Evolutionary conservation across 495 filamentous ascomycete species (phyloP).

Genomic region (Hamigera avellanea): DNA sequence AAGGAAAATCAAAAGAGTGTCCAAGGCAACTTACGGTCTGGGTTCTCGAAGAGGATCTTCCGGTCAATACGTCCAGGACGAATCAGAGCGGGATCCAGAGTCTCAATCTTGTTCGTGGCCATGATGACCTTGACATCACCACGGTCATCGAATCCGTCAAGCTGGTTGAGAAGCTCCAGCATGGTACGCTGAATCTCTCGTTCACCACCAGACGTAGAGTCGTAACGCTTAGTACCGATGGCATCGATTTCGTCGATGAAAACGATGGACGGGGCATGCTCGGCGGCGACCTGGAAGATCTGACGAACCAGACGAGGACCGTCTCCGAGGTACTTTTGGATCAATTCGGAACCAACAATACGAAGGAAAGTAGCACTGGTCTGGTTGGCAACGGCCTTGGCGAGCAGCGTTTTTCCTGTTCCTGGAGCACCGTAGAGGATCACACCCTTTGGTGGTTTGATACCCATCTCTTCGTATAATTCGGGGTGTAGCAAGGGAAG

Average conservation of each 20-base stretch:
- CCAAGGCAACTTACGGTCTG: slow-evolving; percentile 60
- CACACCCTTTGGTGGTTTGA: slow-evolving; percentile 98
- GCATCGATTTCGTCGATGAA: slow-evolving; percentile 99
- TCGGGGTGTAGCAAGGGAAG: slow-evolving; percentile 92
- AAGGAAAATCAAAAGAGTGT: neutral
- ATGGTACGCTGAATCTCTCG: slow-evolving; percentile 97
- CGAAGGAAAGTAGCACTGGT: slow-evolving; percentile 96
- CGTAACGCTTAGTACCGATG: slow-evolving; percentile 98
- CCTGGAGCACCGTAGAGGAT: slow-evolving; percentile 97
- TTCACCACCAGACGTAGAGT: slow-evolving; percentile 92
- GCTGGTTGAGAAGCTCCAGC: slow-evolving; percentile 95
- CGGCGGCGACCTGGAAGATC: slow-evolving; percentile 94
- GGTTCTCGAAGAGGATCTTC: slow-evolving; percentile 98
- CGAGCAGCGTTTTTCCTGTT: slow-evolving; percentile 93
- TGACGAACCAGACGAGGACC: slow-evolving; percentile 90
- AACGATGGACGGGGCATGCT: slow-evolving; percentile 93
- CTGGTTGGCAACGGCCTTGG: slow-evolving; percentile 97
- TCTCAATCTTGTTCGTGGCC: slow-evolving; percentile 99
- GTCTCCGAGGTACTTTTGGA: slow-evolving; percentile 98
- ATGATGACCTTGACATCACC: slow-evolving; percentile 99
- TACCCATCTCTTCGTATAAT: slow-evolving; percentile 99
- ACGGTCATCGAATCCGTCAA: slow-evolving; percentile 97
- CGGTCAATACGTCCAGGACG: slow-evolving; percentile 96
- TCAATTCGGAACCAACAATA: slow-evolving; percentile 95
- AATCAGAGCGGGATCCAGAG: slow-evolving; percentile 90